A percentile compares a stretch with the other conserved stretches of the same genome.
Evolutionary conservation across 1,139 yeast species (phyloP).

Genomic region (Hanseniaspora uvarum): DNA sequence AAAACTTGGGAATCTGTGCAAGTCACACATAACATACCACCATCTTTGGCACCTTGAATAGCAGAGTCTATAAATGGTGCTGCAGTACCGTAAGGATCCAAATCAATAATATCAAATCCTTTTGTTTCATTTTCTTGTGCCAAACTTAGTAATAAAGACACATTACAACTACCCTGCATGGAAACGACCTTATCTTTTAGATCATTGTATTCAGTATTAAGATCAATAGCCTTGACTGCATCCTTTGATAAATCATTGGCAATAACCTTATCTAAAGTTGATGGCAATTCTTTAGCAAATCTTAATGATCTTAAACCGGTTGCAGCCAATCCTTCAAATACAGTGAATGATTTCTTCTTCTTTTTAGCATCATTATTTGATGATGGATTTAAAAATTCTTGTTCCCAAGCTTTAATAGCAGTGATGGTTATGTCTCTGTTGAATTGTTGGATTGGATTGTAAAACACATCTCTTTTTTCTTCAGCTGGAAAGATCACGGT

Average conservation of each 20-base stretch:
- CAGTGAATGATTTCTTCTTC: conserved; percentile 43
- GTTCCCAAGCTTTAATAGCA: conserved; percentile 79
- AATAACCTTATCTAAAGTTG: conserved; percentile 49
- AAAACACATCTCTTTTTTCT: conserved; percentile 68
- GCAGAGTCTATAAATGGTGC: conserved; percentile 91
- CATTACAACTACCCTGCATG: conserved; percentile 80
- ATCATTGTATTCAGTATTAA: conserved; percentile 59
- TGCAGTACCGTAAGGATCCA: conserved; percentile 97
- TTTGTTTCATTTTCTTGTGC: conserved; percentile 24
- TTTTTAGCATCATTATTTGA: conserved; percentile 28
- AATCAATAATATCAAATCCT: conserved; percentile 72
- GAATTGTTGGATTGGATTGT: conserved; percentile 93
- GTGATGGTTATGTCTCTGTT: conserved; percentile 82
- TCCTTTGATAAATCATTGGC: conserved; percentile 83
- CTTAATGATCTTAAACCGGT: conserved; percentile 90
- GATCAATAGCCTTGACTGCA: conserved; percentile 73
- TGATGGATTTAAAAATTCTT: conserved; percentile 35
- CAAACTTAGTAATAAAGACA: conserved; percentile 49
- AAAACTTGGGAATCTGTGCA: conserved; percentile 93
- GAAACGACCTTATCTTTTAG: conserved; percentile 47
- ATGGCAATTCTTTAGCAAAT: conserved; percentile 80
- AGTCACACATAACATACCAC: conserved; percentile 76
- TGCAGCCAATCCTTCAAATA: conserved; percentile 80
- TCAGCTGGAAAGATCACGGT: conserved; percentile 60
- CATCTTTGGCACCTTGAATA: conserved; percentile 65